Conservation (phyloP, 2,329 filamentous ascomycete genomes). For the Fusarium sp. region DNA sequence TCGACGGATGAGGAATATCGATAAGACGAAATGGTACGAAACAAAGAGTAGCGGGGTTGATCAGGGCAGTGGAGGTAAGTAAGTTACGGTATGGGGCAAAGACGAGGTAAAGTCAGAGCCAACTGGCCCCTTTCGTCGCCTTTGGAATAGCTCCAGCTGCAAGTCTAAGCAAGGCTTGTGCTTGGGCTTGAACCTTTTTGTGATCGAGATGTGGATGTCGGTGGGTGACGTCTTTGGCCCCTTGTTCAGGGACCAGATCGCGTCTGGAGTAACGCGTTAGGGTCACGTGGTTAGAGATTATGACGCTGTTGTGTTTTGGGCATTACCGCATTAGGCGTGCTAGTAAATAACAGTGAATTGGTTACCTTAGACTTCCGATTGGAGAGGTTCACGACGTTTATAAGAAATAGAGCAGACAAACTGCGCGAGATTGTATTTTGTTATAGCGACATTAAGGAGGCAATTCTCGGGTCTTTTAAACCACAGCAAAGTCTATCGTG, state of each 20-base stretch:
- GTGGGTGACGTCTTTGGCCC: slow-evolving; percentile 34
- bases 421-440: not conserved
- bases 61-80: not conserved
- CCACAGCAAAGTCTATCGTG: not conserved
- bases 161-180: not conserved
- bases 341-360: not conserved
- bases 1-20: slow-evolving; percentile 23
- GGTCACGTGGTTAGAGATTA: slow-evolving; percentile 24
- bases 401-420: not conserved
- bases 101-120: slow-evolving; percentile 14
- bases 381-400: not conserved
- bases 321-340: slow-evolving; percentile 9
- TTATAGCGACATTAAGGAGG: slow-evolving; percentile 1
- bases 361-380: not conserved
- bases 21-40: not conserved
- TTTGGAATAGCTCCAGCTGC: slow-evolving; percentile 25
- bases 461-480: not conserved
- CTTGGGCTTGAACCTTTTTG: slow-evolving; percentile 9
- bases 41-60: slow-evolving; percentile 24
- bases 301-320: slow-evolving; percentile 21
- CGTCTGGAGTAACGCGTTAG: slow-evolving; percentile 30
- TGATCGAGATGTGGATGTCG: slow-evolving; percentile 21
- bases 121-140: slow-evolving; percentile 27
- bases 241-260: slow-evolving; percentile 18
- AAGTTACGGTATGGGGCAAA: slow-evolving; percentile 11